These are phyloP conservation scores for Fusarium sambucinum DNA, from an alignment of 2,329 filamentous ascomycete genomes.

Conservation along the genomic window DNA sequence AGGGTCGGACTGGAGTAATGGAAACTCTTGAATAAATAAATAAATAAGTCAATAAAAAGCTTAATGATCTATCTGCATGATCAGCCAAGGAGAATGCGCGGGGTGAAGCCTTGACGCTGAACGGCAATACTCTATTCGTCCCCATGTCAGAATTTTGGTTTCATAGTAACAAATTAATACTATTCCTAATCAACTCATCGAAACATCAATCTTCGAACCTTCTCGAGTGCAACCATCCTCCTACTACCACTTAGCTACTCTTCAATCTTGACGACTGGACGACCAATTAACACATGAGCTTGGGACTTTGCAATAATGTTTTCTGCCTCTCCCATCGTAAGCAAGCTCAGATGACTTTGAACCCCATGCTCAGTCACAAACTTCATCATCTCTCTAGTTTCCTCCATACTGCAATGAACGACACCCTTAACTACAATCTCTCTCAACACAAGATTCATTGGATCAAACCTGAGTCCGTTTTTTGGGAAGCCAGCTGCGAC, in stretches of 20 bases:
- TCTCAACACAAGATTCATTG: constrained; percentile 29
- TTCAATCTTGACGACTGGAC: constrained; percentile 26
- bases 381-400: constrained; percentile 28
- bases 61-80: constrained; percentile 12
- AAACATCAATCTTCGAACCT: too few species aligned
- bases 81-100: not conserved
- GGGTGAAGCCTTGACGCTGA: not conserved
- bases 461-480: constrained; percentile 35
- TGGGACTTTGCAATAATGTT: constrained; percentile 14
- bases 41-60: not conserved
- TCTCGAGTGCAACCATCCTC: not conserved
- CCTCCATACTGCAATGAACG: constrained; percentile 33
- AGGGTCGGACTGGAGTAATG: not conserved
- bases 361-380: constrained; percentile 26
- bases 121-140: not conserved
- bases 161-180: not conserved
- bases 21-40: constrained; percentile 19
- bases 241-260: not conserved
- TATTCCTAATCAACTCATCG: not conserved
- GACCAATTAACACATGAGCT: constrained; percentile 16
- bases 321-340: constrained; percentile 32
- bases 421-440: constrained; percentile 35
- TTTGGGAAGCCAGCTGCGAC: constrained; percentile 36
- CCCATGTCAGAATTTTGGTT: not conserved
- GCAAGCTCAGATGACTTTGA: constrained; percentile 26